phyloP scores from a whole-genome alignment of 202 grass and related monocot species.

The Thinopyrum obtusiflorum region DNA sequence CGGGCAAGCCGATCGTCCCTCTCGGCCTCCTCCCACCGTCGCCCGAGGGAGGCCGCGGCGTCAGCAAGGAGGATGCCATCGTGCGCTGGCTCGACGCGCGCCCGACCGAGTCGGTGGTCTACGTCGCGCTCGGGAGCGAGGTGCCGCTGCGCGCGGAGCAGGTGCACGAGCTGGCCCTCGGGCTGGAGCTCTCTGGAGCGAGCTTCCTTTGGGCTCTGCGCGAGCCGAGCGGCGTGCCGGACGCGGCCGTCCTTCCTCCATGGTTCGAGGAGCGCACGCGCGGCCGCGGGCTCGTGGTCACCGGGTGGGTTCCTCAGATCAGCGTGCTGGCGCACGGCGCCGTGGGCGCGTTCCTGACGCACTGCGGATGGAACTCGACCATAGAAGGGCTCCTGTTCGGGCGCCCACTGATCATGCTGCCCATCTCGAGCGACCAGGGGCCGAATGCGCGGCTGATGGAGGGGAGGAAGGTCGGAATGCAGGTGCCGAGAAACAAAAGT shows the following conservation, averaged over 20 bases:
- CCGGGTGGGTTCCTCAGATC: constrained; percentile 41
- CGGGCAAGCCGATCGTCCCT: constrained; percentile 19
- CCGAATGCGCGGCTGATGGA: constrained; percentile 34
- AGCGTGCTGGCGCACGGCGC: constrained; percentile 36
- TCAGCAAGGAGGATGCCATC: not conserved
- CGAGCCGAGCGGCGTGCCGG: not conserved
- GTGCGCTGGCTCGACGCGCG: constrained; percentile 31
- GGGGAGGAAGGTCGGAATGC: constrained; percentile 20
- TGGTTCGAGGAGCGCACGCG: constrained; percentile 35
- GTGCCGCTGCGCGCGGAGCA: not conserved
- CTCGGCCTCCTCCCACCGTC: constrained; percentile 42
- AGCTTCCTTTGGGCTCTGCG: constrained; percentile 54
- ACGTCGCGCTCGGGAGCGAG: constrained; percentile 43
- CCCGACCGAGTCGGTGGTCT: constrained; percentile 23
- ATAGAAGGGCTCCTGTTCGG: constrained; percentile 50
- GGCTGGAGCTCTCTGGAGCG: constrained; percentile 37
- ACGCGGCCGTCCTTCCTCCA: not conserved
- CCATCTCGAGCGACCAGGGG: constrained; percentile 38
- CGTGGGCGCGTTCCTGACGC: constrained; percentile 58
- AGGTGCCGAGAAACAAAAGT: constrained; percentile 29
- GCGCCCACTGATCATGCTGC: constrained; percentile 50
- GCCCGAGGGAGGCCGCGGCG: not conserved
- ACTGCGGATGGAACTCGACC: constrained; percentile 60
- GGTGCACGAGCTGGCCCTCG: constrained; percentile 43
- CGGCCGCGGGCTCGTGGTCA: constrained; percentile 20